phyloP scores from a whole-genome alignment of 2,329 filamentous ascomycete genomes.

The Tolypocladium amazonense region DNA sequence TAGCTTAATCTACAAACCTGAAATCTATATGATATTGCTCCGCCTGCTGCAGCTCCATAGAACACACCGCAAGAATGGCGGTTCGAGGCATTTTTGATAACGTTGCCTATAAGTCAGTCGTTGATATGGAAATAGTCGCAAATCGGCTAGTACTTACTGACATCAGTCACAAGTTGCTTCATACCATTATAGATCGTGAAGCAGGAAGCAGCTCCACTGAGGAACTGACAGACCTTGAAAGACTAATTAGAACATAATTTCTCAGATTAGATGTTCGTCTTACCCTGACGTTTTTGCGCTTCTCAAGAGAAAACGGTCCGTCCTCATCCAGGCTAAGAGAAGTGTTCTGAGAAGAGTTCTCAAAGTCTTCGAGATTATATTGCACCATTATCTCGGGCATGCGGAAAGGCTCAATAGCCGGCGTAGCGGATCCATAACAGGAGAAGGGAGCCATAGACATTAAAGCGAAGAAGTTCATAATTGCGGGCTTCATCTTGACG shows the following conservation, averaged over 20 bases:
- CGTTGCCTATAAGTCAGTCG: neutral
- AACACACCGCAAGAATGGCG: neutral
- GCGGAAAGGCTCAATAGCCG: neutral
- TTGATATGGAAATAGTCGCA: neutral
- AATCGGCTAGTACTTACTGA: neutral
- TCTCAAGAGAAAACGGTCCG: neutral
- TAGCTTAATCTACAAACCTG: neutral
- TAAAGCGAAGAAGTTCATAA: neutral
- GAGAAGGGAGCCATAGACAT: neutral
- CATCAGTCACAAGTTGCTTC: neutral
- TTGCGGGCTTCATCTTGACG: neutral
- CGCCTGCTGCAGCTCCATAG: neutral
- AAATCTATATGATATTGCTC: neutral
- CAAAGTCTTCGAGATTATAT: neutral
- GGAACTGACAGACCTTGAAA: neutral
- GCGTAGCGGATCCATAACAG: neutral
- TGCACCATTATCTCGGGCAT: neutral
- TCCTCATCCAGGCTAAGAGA: neutral
- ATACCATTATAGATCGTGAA: neutral
- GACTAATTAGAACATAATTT: neutral
- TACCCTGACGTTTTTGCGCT: neutral
- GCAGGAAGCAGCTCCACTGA: neutral
- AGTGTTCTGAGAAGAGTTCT: neutral
- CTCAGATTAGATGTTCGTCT: neutral
- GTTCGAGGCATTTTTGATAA: neutral